Conservation (phyloP, 345 rosid species). For the Camelina sativa region DNA sequence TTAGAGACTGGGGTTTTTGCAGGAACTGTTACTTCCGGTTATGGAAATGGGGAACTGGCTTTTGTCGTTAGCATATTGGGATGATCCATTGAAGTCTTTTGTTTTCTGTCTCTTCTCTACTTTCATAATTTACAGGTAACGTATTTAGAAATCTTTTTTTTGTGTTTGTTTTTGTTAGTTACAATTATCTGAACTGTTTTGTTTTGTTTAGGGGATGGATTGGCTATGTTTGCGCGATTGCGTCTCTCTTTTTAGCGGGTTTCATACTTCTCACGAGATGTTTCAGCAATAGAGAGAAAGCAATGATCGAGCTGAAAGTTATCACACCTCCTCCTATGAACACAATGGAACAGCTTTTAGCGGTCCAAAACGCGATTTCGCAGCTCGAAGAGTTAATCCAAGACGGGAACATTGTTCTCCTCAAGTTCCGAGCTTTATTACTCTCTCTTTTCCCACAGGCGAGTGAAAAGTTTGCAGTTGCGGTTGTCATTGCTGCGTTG, state of each 20-base stretch:
- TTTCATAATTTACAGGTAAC: conserved; percentile 71
- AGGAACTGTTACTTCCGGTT: conserved; percentile 82
- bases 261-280: conserved; percentile 66
- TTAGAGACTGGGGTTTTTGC: conserved; percentile 28
- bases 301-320: conserved; percentile 63
- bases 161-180: neutral
- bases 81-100: conserved; percentile 70
- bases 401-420: conserved; percentile 79
- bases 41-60: conserved; percentile 69
- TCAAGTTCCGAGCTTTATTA: conserved; percentile 82
- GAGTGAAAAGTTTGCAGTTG: conserved; percentile 66
- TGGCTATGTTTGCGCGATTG: conserved; percentile 59
- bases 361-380: conserved; percentile 82
- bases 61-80: conserved; percentile 69
- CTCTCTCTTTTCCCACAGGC: conserved; percentile 88
- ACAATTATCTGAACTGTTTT: neutral
- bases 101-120: conserved; percentile 67
- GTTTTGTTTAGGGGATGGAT: conserved; percentile 70
- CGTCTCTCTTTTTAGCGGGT: conserved; percentile 53
- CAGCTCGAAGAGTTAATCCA: conserved; percentile 73
- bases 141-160: too few relatives aligned
- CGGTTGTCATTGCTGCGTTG: conserved; percentile 51
- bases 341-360: conserved; percentile 96
- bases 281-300: conserved; percentile 56
- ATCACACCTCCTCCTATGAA: conserved; percentile 77